These are phyloP conservation scores for Boletus rubroflammeus DNA, from an alignment of 768 basidiomycete genomes.

Conservation along the genomic window DNA sequence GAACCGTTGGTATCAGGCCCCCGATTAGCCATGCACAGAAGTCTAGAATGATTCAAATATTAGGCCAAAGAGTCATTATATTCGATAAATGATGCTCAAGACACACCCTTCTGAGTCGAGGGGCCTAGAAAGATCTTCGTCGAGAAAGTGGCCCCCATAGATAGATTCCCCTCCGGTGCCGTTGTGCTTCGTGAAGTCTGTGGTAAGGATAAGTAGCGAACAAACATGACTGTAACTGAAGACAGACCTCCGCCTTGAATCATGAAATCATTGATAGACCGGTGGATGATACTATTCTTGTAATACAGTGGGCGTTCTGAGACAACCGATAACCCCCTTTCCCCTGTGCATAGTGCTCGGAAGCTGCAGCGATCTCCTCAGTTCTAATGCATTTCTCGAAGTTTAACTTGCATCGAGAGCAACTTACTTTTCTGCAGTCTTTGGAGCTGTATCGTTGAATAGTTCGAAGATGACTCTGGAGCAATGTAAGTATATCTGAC, in stretches of 20 bases:
- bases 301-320: constrained; percentile 75
- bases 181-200: constrained; percentile 77
- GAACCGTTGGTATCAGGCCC: constrained; percentile 82
- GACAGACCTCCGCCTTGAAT: constrained; percentile 70
- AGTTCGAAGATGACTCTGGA: constrained; percentile 71
- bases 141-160: constrained; percentile 69
- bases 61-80: background rate
- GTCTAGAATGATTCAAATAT: constrained; percentile 31
- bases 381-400: background rate
- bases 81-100: background rate
- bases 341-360: constrained; percentile 81
- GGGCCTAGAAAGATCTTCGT: constrained; percentile 66
- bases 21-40: constrained; percentile 89
- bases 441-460: constrained; percentile 67
- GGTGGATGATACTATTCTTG: constrained; percentile 74
- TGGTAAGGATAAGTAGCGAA: background rate
- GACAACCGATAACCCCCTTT: constrained; percentile 65
- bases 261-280: constrained; percentile 79
- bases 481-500: constrained; percentile 10
- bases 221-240: background rate
- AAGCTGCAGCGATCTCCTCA: constrained; percentile 49
- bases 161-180: constrained; percentile 82
- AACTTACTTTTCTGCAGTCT: constrained; percentile 76
- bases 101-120: constrained; percentile 63
- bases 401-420: background rate